Conservation (phyloP, 192 early-diverging fungal species). For the Entomortierella parvispora region DNA sequence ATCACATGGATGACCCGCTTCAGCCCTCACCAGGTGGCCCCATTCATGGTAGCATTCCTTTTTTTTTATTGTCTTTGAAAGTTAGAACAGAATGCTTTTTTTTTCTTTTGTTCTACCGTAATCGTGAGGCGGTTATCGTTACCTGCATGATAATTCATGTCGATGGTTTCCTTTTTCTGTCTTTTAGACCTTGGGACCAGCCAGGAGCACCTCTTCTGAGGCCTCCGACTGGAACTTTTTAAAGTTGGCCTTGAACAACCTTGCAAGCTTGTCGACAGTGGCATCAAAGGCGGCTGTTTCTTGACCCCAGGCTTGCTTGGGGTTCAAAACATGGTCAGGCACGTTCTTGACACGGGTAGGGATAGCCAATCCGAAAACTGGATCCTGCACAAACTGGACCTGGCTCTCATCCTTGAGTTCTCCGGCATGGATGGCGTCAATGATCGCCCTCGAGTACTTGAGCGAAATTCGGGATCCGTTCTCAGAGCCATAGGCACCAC, state of each 20-base stretch:
- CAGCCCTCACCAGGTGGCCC: too few relatives aligned
- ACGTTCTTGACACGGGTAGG: background rate
- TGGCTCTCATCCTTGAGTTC: constrained; percentile 75
- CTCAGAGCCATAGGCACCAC: constrained; percentile 86
- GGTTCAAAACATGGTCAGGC: background rate
- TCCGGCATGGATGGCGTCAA: constrained; percentile 96
- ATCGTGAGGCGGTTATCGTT: too few relatives aligned
- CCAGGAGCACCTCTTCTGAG: background rate
- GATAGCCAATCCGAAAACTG: too few relatives aligned
- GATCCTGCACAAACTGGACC: too few relatives aligned
- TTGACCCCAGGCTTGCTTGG: background rate
- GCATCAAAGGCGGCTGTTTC: background rate
- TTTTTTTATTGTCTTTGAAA: too few relatives aligned
- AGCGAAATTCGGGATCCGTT: constrained; percentile 90
- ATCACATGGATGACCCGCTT: too few relatives aligned
- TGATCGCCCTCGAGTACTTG: constrained; percentile 97
- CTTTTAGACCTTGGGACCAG: background rate
- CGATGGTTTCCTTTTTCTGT: too few relatives aligned
- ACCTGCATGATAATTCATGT: too few relatives aligned
- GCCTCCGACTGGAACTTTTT: constrained; percentile 2
- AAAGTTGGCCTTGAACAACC: background rate
- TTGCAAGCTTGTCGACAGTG: background rate
- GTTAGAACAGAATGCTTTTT: too few relatives aligned
- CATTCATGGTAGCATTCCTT: too few relatives aligned
- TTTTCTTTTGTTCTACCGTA: too few relatives aligned